A percentile compares a stretch with the other conserved stretches of the same genome.
Conservation (phyloP, 805 yeast genomes). For the Barnettozyma vustinii region DNA sequence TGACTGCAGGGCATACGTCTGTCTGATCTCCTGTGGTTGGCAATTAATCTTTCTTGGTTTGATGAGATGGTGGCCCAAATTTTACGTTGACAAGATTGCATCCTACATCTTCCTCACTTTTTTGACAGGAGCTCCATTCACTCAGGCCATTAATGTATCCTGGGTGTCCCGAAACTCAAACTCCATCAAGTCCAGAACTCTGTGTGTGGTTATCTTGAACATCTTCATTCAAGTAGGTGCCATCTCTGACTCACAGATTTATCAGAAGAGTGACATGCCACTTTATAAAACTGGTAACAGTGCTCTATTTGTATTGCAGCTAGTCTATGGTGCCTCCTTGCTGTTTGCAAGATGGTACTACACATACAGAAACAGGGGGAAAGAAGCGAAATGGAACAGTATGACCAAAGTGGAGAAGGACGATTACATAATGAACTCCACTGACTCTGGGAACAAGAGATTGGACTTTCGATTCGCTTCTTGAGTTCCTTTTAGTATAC, state of each 20-base stretch:
- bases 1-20: not conserved
- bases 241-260: not conserved
- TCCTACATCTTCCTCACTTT: not conserved
- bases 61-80: constrained; percentile 1
- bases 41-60: not conserved
- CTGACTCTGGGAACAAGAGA: not conserved
- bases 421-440: constrained; percentile 1
- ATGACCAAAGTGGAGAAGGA: constrained; percentile 12
- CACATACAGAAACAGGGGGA: not conserved
- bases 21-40: not conserved
- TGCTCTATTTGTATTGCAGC: not conserved
- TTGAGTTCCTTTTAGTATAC: too few species aligned
- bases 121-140: not conserved
- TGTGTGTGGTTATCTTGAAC: not conserved
- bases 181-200: not conserved
- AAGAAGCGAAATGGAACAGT: not conserved
- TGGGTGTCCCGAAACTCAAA: not conserved
- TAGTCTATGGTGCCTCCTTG: not conserved
- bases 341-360: not conserved
- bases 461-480: constrained; percentile 1
- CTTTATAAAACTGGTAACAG: not conserved
- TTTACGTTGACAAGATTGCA: not conserved
- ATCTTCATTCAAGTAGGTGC: not conserved
- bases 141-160: not conserved
- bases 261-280: not conserved